Evolutionary conservation across 176 grass and related monocot genomes (phyloP), one percentile per base, ranked within the genome.

Genomic region (Bolboschoenus planiculmis): DNA sequence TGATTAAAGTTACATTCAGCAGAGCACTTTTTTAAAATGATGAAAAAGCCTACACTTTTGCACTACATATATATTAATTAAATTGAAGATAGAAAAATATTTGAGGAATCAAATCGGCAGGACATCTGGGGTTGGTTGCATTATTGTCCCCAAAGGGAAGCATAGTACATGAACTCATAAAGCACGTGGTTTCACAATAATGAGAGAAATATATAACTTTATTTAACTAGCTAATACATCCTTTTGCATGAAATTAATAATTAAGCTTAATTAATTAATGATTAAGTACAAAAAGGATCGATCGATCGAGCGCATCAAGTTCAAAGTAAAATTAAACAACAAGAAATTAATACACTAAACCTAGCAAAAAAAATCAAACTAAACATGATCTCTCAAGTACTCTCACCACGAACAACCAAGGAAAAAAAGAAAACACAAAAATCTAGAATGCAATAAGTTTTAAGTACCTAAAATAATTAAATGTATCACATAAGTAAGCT

Each of bases 401-500:
- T 77, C 42, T 78, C 70, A 31, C 13, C n/a, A 15, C 16, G 70
- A 78, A 60, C 27, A 61, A 85, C 33, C 73, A 54, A 34, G 26
- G 6, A 15, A 13, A 64, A 64, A 68, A 39, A n/a, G 42, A 26
- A 44, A 40, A 0, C 20, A 78, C 3, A 39, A 57, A 83, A 61
- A 35, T 54, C 56, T 30, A 47, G 83, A 30, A n/a, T 9, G 29
- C 73, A 86, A 81, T 51, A 71, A 62, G 4, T 40, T 6, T 34
- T 10, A 36, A 43, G 68, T 85, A 86, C 79, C 33, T 66, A 84
- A 78, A 57, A 81, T 86, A 87, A 78, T 40, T 44, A 40, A 70
- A 71, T 83, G 84, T 80, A 54, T 46, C 56, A 94, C 95, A 92
- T 97, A 56, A 97, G 86, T 66, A 98, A 81, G 88, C 92, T 93